Percentiles rank a stretch among this genome's conserved stretches.
Evolutionary conservation across 1,284 basidiomycete species (phyloP).

Genomic region (Cutaneotrichosporon cavernicola): DNA sequence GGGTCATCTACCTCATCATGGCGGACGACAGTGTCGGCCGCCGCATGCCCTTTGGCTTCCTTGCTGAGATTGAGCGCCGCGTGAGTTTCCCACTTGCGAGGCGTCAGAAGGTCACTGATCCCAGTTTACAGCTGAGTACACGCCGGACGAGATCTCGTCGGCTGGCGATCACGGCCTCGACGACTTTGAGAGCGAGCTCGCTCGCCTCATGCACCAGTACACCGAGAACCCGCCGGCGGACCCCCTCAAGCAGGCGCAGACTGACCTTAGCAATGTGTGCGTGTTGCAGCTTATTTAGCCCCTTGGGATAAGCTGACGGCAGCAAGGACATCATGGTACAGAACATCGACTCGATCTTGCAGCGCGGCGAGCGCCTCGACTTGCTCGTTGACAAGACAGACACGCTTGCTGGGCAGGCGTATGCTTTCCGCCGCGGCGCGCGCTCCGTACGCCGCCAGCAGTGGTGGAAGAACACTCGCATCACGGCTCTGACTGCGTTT

Average conservation of each 20-base stretch:
- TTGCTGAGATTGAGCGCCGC: conserved; percentile 78
- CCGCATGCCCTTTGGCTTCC: conserved; percentile 90
- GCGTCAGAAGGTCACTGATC: not conserved
- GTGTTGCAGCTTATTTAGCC: conserved; percentile 14
- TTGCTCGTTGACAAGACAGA: conserved; percentile 97
- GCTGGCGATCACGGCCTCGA: conserved; percentile 54
- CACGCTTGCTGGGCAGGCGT: conserved; percentile 88
- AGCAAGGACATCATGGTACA: conserved; percentile 95
- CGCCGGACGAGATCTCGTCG: conserved; percentile 51
- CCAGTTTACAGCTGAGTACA: conserved; percentile 62
- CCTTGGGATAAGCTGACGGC: conserved; percentile 5
- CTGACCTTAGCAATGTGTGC: conserved; percentile 79
- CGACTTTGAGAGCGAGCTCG: conserved; percentile 53
- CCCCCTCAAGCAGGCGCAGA: conserved; percentile 83
- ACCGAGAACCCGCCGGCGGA: conserved; percentile 88
- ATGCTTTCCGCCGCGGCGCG: conserved; percentile 91
- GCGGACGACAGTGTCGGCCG: conserved; percentile 86
- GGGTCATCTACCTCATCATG: conserved; percentile 87
- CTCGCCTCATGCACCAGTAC: conserved; percentile 75
- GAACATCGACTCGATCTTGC: conserved; percentile 86
- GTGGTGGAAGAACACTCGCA: conserved; percentile 93
- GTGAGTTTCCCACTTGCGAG: conserved; percentile 22
- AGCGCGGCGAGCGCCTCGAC: conserved; percentile 91
- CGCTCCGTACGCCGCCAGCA: conserved; percentile 82
- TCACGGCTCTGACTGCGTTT: conserved; percentile 67